Evolutionary conservation across 768 basidiomycete genomes (phyloP).

Genomic region (Boletus subcaerulescens): DNA sequence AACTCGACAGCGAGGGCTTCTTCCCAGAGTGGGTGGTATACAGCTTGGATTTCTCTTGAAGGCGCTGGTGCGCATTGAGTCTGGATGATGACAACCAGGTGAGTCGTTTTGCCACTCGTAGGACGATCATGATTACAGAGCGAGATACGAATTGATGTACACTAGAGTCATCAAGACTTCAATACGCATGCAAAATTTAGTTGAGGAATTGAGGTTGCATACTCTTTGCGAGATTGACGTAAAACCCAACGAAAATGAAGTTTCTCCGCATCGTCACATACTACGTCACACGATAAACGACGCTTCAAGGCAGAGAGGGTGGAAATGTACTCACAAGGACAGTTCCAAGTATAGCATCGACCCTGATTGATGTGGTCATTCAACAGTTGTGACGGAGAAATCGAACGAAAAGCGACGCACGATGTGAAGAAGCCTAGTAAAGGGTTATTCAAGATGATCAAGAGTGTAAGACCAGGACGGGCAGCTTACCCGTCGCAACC

Average conservation of each 20-base stretch:
- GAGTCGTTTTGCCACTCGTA: neutral
- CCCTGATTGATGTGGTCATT: slow-evolving; percentile 26
- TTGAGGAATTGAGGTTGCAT: slow-evolving; percentile 18
- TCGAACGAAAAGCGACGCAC: slow-evolving; percentile 29
- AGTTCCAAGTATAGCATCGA: slow-evolving; percentile 44
- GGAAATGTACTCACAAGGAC: slow-evolving; percentile 31
- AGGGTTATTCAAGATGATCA: slow-evolving; percentile 5
- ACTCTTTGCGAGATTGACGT: slow-evolving; percentile 52
- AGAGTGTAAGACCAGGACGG: slow-evolving; percentile 11
- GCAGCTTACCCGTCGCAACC: slow-evolving; percentile 49
- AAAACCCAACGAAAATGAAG: slow-evolving; percentile 52
- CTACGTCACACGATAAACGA: slow-evolving; percentile 6
- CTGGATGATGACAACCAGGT: slow-evolving; percentile 18
- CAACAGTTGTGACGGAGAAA: neutral
- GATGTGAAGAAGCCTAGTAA: slow-evolving; percentile 36
- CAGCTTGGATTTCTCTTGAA: slow-evolving; percentile 23
- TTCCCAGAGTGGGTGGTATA: neutral
- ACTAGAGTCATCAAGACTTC: slow-evolving; percentile 30
- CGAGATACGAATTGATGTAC: slow-evolving; percentile 55
- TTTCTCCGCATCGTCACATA: slow-evolving; percentile 50
- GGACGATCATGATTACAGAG: slow-evolving; percentile 29
- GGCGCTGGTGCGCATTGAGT: slow-evolving; percentile 43
- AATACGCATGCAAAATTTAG: neutral
- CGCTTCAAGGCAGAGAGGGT: too few species aligned
- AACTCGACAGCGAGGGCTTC: neutral